These are phyloP conservation scores for Fraxinus greggii DNA, from an alignment of 305 asterid genomes.

Conservation along the genomic window DNA sequence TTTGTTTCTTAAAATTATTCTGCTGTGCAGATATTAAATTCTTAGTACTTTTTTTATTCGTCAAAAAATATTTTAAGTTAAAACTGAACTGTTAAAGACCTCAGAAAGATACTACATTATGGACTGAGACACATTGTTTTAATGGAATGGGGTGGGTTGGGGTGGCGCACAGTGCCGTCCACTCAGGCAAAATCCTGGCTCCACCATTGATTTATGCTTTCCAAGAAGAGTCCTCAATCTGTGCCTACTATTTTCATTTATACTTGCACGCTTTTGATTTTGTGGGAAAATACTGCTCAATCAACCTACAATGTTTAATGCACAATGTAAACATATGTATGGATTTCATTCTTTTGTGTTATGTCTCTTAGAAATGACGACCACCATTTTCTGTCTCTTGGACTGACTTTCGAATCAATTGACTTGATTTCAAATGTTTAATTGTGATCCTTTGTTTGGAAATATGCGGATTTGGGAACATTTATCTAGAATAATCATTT, in stretches of 20 bases:
- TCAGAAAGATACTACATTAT: background rate
- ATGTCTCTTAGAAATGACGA: background rate
- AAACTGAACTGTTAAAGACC: background rate
- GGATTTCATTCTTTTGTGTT: background rate
- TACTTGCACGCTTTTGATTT: background rate
- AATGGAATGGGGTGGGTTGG: background rate
- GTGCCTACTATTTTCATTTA: background rate
- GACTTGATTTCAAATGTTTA: background rate
- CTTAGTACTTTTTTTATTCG: background rate
- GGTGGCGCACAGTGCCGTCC: background rate
- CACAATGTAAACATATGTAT: background rate
- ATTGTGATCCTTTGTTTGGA: background rate
- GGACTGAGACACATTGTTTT: background rate
- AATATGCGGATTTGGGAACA: background rate
- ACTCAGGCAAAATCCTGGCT: background rate
- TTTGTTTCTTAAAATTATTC: background rate
- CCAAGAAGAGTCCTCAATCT: background rate
- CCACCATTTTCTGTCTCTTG: background rate
- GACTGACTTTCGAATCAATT: background rate
- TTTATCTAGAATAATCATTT: background rate
- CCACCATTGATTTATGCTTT: background rate
- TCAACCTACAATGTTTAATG: background rate
- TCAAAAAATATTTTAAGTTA: background rate
- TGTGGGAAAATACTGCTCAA: background rate
- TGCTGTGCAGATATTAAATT: background rate